Conservation (phyloP, 164 flowering plant genomes). For the Umbellularia californica region DNA sequence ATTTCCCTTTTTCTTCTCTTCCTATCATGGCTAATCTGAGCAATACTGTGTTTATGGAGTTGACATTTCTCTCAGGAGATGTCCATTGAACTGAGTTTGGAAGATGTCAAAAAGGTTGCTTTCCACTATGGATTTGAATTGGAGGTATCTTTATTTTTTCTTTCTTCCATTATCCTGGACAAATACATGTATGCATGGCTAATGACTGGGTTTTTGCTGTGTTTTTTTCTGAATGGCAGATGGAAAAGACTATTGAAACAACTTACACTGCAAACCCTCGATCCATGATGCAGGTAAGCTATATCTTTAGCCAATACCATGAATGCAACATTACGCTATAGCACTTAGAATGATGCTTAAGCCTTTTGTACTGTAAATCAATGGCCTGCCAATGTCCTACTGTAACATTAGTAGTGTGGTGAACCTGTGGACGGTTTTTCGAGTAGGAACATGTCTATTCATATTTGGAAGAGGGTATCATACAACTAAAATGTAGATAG, state of each 20-base stretch:
- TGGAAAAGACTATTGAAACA: slow-evolving; percentile 72
- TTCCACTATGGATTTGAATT: slow-evolving; percentile 62
- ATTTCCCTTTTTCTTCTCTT: neutral
- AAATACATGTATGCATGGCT: neutral
- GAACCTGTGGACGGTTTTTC: too few relatives aligned
- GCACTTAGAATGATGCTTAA: neutral
- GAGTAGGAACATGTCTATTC: too few relatives aligned
- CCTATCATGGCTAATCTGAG: neutral
- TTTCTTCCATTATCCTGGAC: slow-evolving; percentile 1
- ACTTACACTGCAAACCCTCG: slow-evolving; percentile 83
- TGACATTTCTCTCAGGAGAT: slow-evolving; percentile 52
- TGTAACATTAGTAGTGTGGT: too few relatives aligned
- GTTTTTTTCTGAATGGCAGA: slow-evolving; percentile 36
- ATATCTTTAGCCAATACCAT: neutral
- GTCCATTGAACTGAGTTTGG: slow-evolving; percentile 95
- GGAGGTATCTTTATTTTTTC: slow-evolving; percentile 46
- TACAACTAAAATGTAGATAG: too few relatives aligned
- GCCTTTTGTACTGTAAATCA: neutral
- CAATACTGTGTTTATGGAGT: neutral
- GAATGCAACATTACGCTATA: neutral
- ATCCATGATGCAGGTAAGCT: slow-evolving; percentile 93
- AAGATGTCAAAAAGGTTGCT: slow-evolving; percentile 88
- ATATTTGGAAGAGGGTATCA: too few relatives aligned
- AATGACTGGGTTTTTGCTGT: neutral
- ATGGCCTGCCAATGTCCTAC: neutral